Base-by-base conservation (phyloP, 345 rosid species). In the Euphorbia peplus region DNA sequence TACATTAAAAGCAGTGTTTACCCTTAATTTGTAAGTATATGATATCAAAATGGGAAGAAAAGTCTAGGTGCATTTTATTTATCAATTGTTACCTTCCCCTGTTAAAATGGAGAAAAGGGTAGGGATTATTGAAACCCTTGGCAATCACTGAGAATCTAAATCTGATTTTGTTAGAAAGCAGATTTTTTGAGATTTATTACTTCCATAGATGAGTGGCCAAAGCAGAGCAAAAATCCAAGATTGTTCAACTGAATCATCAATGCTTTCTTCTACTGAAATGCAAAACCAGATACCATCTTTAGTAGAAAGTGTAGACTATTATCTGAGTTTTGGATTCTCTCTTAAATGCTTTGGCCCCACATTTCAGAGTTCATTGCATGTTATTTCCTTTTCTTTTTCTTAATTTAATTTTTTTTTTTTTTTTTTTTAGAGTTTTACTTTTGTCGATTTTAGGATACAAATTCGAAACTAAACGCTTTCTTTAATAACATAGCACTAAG, bases 21-120 rank as follows among this genome's bases (percentile, higher is more conserved):
- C 65, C 32, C 46, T 25, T 50, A 35, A 46, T 70, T 61, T 60
- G 51, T 60, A 61, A 37, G 14, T 24, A 35, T 4, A 9, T 47
- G 47, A 21, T 57, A 4, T 2, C 3, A 30, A 10, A 18, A 3
- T n/a, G n/a, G n/a, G n/a, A n/a, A n/a, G n/a, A 64, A 59, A 29
- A 2, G 22, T 11, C 59, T 44, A n/a, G n/a, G 26, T 67, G 26
- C 28, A 41, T 56, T 32, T 32, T 32, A n/a, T 32, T 32, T 55
- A 19, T 9, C 26, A 29, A 1, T 29, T 32, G 24, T 64, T 18
- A 28, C 28, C 32, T 19, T 18, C 51, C 52, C 52, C 35, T 61
- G 13, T 6, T 41, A 41, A 24, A 62, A 18, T 4, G 66, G 32
- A 62, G 64, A 60, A 28, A 29, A 22, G 63, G 63, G 37, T 32